Base-by-base conservation (phyloP, 2,329 filamentous ascomycete species). In the Alternaria panax region DNA sequence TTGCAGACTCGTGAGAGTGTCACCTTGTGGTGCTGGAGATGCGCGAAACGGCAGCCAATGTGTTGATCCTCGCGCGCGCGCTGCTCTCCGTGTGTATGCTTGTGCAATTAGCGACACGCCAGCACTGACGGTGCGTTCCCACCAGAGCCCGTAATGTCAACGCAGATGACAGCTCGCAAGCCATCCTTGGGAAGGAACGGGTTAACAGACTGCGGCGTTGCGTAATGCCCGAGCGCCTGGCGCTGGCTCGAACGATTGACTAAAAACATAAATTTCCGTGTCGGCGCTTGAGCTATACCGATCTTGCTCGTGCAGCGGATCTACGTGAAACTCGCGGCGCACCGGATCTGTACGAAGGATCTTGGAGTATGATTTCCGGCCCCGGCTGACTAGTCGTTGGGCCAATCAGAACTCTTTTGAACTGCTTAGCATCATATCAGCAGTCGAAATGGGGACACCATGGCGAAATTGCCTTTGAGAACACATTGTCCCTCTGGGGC, bases 181-280 rank as follows among this genome's bases (percentile, higher is more conserved):
- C 59, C 45, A 50, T 42, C 57, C 38, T 54, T 59, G 57, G 56
- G 38, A 54, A 71, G 65, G 64, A 65, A 72, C 63, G 60, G 64
- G 51, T 64, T 48, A 57, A 63, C 64, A 63, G 46, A 66, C 64
- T n/a, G 70, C 71, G 72, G 70, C 71, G 71, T 77, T 78, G 73
- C 73, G 73, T 74, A 77, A 77, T 77, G 72, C 73, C 75, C 75
- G 74, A 73, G 70, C 68, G 67, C 71, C 75, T 75, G 75, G 75
- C 71, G 68, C 71, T 62, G 65, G 65, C 69, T 65, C 65, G 63
- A 69, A 68, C 65, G 67, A 75, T 74, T 68, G 65, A 65, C 69
- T 73, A 64, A 66, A 67, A 62, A 66, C 67, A 65, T 72, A 72
- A 74, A 75, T 74, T 75, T 75, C 70, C 71, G 70, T 64, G 68